Conservation (phyloP, 495 filamentous ascomycete species). For the Podospora appendiculata region DNA sequence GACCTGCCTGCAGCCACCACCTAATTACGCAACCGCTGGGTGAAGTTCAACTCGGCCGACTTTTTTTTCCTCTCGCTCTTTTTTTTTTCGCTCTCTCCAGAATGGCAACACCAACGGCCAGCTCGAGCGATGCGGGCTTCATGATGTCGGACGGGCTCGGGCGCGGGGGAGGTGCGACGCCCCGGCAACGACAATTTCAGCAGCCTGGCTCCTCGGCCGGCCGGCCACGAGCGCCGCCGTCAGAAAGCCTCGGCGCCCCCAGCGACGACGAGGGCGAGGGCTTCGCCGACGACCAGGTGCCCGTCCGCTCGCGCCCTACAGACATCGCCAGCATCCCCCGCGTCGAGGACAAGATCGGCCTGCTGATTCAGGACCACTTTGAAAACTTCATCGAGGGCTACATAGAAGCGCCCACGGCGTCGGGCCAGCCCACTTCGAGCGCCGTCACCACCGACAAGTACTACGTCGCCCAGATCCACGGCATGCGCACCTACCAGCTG, state of each 20-base stretch:
- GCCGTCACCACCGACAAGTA: conserved; percentile 78
- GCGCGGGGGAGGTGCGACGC: conserved; percentile 21
- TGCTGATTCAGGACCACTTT: conserved; percentile 78
- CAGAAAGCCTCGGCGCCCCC: conserved; percentile 54
- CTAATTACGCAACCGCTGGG: too few species aligned
- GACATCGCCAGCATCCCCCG: conserved; percentile 59
- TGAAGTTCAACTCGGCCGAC: too few species aligned
- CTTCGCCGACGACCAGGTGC: conserved; percentile 51
- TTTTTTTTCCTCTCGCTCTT: too few species aligned
- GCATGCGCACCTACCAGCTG: conserved; percentile 74
- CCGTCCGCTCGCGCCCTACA: conserved; percentile 47
- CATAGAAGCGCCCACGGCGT: conserved; percentile 66
- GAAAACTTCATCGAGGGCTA: conserved; percentile 83
- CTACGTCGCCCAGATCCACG: conserved; percentile 93
- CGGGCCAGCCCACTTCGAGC: conserved; percentile 67
- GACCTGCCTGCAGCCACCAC: too few species aligned
- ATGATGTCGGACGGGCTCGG: conserved; percentile 34
- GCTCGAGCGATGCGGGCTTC: conserved; percentile 37
- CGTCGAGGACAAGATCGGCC: conserved; percentile 81
- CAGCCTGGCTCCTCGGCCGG: conserved; percentile 45
- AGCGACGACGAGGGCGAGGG: conserved; percentile 56
- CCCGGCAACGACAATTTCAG: conserved; percentile 21
- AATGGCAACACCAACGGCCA: conserved; percentile 28
- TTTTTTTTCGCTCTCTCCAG: conserved; percentile 1
- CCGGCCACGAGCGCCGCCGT: conserved; percentile 54